Evolutionary conservation across 2,329 filamentous ascomycete species (phyloP).

Genomic region (Didymella pinodella): DNA sequence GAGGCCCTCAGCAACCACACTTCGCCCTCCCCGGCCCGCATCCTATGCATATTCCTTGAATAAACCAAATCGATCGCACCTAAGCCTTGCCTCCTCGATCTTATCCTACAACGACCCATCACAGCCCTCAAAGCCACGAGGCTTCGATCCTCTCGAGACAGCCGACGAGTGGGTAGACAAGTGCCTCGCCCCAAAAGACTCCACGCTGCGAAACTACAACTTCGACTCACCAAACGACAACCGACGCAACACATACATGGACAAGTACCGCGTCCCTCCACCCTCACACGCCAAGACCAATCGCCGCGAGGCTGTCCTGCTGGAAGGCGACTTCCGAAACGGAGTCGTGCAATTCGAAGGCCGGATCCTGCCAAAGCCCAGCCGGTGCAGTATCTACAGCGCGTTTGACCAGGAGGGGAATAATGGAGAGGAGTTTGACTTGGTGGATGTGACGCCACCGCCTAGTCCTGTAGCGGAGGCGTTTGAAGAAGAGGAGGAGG

Average conservation of each 20-base stretch:
- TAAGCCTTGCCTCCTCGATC: conserved; percentile 1
- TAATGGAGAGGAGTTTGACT: not conserved
- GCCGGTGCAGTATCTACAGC: conserved; percentile 10
- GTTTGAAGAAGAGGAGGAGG: not conserved
- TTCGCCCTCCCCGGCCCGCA: not conserved
- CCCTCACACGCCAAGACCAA: not conserved
- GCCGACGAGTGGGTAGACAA: not conserved
- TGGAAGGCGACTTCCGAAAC: not conserved
- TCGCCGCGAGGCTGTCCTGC: not conserved
- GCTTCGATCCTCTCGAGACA: conserved; percentile 9
- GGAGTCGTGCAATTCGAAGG: not conserved
- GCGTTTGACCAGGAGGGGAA: not conserved
- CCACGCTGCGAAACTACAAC: not conserved
- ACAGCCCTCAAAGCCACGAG: not conserved
- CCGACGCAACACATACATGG: not conserved
- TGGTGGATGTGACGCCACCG: not conserved
- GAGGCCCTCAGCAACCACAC: not conserved
- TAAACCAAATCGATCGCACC: not conserved
- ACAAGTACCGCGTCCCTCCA: not conserved
- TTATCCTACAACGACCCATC: not conserved
- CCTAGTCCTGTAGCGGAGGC: not conserved
- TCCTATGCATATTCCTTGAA: not conserved
- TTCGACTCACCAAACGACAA: not conserved
- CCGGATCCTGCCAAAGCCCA: conserved; percentile 3
- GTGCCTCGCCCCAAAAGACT: not conserved